These are phyloP conservation scores for Notholithocarpus densiflorus DNA, from an alignment of 306 rosid genomes.

Conservation along the genomic window DNA sequence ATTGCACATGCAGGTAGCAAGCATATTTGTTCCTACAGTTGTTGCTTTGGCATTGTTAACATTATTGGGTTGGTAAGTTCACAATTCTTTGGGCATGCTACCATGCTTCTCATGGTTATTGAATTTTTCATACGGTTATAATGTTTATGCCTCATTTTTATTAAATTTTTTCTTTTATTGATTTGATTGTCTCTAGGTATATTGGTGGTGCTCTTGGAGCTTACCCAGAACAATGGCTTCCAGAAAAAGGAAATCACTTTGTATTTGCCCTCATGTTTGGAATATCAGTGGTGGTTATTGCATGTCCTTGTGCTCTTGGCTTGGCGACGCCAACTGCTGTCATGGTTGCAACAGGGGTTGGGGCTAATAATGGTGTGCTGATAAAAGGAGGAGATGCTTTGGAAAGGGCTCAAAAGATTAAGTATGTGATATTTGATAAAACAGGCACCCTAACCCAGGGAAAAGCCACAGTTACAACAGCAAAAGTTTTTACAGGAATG, in stretches of 20 bases:
- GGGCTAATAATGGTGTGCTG: conserved; percentile 93
- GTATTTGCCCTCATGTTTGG: conserved; percentile 98
- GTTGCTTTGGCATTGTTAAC: conserved; percentile 76
- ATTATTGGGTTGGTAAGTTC: conserved; percentile 72
- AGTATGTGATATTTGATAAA: conserved; percentile 88
- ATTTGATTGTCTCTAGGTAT: conserved; percentile 50
- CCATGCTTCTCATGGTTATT: background rate
- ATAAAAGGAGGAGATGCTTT: conserved; percentile 98
- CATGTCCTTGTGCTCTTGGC: conserved; percentile 99
- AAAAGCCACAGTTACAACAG: conserved; percentile 73
- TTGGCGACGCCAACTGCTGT: conserved; percentile 99
- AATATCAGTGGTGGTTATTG: conserved; percentile 93
- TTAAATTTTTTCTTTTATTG: conserved; percentile 1
- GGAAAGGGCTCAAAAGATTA: conserved; percentile 91
- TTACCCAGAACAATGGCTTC: conserved; percentile 87
- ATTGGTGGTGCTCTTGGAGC: conserved; percentile 74
- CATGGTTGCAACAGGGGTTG: conserved; percentile 99
- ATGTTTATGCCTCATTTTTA: conserved; percentile 13
- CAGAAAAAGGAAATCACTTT: conserved; percentile 81
- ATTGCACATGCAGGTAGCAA: conserved; percentile 70
- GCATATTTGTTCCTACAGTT: conserved; percentile 91
- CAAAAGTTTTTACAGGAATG: conserved; percentile 78
- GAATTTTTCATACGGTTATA: conserved; percentile 11
- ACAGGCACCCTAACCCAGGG: conserved; percentile 98
- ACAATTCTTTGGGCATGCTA: conserved; percentile 5